A percentile compares a stretch with the other conserved stretches of the same genome.
These are phyloP conservation scores for Pulveroboletus sp. DNA, from an alignment of 768 basidiomycete species.

Conservation along the genomic window DNA sequence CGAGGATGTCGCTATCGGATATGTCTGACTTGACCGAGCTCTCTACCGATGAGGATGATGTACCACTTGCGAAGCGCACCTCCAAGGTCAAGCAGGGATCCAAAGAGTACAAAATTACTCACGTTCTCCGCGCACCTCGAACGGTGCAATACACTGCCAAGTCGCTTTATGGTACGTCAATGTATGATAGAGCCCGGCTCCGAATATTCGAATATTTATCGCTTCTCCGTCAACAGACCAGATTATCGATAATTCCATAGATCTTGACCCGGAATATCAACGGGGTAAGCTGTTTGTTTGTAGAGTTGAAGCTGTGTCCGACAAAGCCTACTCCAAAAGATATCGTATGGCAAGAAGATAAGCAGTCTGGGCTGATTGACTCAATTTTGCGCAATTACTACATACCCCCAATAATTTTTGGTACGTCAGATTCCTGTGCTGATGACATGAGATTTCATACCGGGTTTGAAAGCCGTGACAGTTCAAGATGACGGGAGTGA, in stretches of 20 bases:
- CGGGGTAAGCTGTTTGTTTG: constrained; percentile 38
- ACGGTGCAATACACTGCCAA: constrained; percentile 40
- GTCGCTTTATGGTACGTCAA: constrained; percentile 39
- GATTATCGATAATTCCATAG: constrained; percentile 42
- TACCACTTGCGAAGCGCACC: constrained; percentile 20
- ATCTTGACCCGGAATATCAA: constrained; percentile 65
- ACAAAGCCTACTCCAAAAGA: constrained; percentile 31
- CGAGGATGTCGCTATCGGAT: constrained; percentile 36
- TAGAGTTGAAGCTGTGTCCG: not conserved
- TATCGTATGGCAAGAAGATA: constrained; percentile 60
- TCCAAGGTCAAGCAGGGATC: constrained; percentile 21
- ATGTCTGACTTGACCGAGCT: constrained; percentile 47
- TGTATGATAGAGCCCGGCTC: not conserved
- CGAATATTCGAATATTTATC: not conserved
- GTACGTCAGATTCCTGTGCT: constrained; percentile 31
- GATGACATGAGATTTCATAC: constrained; percentile 1
- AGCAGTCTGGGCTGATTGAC: constrained; percentile 60
- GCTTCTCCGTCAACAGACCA: constrained; percentile 34
- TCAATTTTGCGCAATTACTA: constrained; percentile 61
- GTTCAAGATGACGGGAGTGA: constrained; percentile 39
- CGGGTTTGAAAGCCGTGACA: constrained; percentile 33
- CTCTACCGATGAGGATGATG: constrained; percentile 32
- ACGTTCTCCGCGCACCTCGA: constrained; percentile 35
- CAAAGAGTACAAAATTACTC: constrained; percentile 29
- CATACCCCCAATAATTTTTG: constrained; percentile 63